A percentile compares a stretch with the other conserved stretches of the same genome.
phyloP scores from a whole-genome alignment of 2,329 filamentous ascomycete species.

The Cadophora luteo-olivacea region DNA sequence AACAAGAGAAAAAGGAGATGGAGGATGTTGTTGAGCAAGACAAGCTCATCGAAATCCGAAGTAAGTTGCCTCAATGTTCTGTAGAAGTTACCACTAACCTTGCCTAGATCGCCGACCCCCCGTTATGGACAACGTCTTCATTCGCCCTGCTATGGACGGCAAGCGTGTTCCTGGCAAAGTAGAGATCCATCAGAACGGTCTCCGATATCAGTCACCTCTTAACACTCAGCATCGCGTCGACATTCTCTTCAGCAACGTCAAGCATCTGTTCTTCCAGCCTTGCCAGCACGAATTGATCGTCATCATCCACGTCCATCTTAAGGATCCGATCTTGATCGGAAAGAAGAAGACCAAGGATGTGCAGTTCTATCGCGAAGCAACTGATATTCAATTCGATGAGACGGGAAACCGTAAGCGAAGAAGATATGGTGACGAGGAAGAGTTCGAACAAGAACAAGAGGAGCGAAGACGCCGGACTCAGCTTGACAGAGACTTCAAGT shows the following conservation, averaged over 20 bases:
- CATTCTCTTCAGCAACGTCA: constrained; percentile 96
- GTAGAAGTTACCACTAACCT: constrained; percentile 48
- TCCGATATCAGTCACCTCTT: constrained; percentile 86
- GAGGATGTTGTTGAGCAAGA: constrained; percentile 99
- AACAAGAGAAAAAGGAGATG: constrained; percentile 99
- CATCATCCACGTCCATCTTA: constrained; percentile 96
- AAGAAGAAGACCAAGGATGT: constrained; percentile 99
- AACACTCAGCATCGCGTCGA: constrained; percentile 86
- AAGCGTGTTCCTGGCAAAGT: constrained; percentile 96
- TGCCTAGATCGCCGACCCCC: constrained; percentile 82
- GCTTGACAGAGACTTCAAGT: constrained; percentile 94
- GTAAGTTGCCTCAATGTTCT: constrained; percentile 56
- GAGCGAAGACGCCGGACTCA: constrained; percentile 90
- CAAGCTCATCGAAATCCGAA: constrained; percentile 93
- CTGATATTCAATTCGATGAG: constrained; percentile 98
- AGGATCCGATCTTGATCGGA: constrained; percentile 96
- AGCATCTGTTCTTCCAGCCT: constrained; percentile 98
- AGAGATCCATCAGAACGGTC: constrained; percentile 98
- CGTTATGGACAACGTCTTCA: constrained; percentile 92
- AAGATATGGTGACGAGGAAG: constrained; percentile 96
- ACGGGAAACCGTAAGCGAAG: constrained; percentile 98
- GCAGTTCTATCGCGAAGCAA: constrained; percentile 97
- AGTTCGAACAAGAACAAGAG: constrained; percentile 98
- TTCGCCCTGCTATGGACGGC: constrained; percentile 93
- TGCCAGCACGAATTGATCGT: constrained; percentile 96